Base-by-base conservation (phyloP, 139 green algal species). In the Yamagishiella unicocca region DNA sequence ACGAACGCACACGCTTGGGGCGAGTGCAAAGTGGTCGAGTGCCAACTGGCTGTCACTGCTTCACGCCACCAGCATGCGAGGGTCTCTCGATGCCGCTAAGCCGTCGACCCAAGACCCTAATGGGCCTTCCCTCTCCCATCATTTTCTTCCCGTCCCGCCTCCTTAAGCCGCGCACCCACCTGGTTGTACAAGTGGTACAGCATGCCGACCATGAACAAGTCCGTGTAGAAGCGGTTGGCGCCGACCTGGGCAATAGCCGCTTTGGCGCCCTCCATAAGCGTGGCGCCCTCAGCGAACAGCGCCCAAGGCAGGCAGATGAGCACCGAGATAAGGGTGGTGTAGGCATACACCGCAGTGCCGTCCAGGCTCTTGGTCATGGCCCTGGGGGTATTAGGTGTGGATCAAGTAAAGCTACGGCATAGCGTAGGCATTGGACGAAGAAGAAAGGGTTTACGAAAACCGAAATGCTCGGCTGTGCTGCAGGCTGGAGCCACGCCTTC, bases 131-230 rank as follows among this genome's bases (percentile, higher is more conserved):
- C 50, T 17, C 50, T 58, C 50, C 22, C 58, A 27, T 67, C 58
- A 6, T 22, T n/a, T 6, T 22, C 58, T 67, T 22, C 78, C 3
- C 35, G 17, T 35, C 17, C 37, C 37, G 38, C 35, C 76, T n/a
- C 53, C n/a, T 54, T 25, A 53, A 19, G 24, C 4, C 37, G n/a
- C 55, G 4, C 6, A n/a, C 90, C 45, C 50, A 98, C 92, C 95
- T 98, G 97, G 92, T 99, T 99, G 96, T 99, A 99, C 74, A 99
- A 88, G 90, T 99, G 98, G 93, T 99, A 99, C 83, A 99, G 95
- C 86, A 99, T 91, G 55, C 98, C 98, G 1, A 99, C 97, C 33
- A 88, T 90, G 58, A 97, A 85, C 53, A 99, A 94, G 74, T 96
- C 90, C 6, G 67, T 90, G 90, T 96, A 96, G 93, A 99, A 99